Evolutionary conservation across 805 yeast species (phyloP).

Genomic region (Candida awuae): DNA sequence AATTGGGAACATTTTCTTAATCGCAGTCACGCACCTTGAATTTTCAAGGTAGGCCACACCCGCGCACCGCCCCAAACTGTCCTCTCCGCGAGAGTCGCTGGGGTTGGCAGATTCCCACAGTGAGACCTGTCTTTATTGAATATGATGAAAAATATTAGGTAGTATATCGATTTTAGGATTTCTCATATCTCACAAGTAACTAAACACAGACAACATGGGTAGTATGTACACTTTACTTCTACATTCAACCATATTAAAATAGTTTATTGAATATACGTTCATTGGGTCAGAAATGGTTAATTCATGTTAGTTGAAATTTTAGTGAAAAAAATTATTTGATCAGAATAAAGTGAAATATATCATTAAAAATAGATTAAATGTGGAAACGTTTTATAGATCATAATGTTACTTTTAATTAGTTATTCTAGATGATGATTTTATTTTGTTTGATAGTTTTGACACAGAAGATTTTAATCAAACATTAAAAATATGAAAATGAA

Average conservation of each 20-base stretch:
- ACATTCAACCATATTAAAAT: no score
- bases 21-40: no score
- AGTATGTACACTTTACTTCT: slow-evolving; percentile 54
- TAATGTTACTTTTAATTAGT: no score
- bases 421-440: no score
- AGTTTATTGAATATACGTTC: neutral
- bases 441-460: no score
- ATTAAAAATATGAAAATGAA: no score
- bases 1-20: no score
- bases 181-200: neutral
- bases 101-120: no score
- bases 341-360: slow-evolving; percentile 9
- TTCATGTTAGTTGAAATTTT: slow-evolving; percentile 7
- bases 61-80: no score
- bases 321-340: neutral
- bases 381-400: neutral
- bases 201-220: slow-evolving; percentile 47
- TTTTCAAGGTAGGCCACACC: no score
- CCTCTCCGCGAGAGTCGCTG: no score
- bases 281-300: slow-evolving; percentile 6
- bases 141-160: neutral
- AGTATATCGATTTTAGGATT: neutral
- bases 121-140: neutral
- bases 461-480: no score
- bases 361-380: slow-evolving; percentile 12